A percentile compares a stretch with the other conserved stretches of the same genome.
Evolutionary conservation across 1,139 yeast genomes (phyloP).

Genomic region (Geotrichum macrosporum): DNA sequence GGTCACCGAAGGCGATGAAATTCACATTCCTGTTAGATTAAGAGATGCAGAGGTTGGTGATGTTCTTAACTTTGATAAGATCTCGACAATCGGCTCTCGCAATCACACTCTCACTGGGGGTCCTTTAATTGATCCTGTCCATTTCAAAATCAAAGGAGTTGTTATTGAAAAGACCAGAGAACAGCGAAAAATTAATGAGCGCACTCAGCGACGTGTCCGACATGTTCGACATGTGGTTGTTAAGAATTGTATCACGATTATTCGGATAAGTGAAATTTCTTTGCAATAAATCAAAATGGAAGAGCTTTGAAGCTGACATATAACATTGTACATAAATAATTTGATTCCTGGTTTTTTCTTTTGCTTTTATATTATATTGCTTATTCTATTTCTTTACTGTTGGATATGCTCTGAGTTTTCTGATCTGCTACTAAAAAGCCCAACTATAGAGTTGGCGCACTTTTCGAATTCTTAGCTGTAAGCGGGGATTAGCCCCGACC

Average conservation of each 20-base stretch:
- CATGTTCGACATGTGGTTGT: constrained; percentile 72
- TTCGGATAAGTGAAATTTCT: constrained; percentile 63
- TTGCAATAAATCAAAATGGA: constrained; percentile 24
- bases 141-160: constrained; percentile 65
- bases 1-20: constrained; percentile 85
- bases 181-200: constrained; percentile 64
- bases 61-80: constrained; percentile 62
- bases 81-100: constrained; percentile 79
- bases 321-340: constrained; percentile 2
- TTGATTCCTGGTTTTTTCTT: no score
- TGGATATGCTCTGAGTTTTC: no score
- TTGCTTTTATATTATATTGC: no score
- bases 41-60: constrained; percentile 80
- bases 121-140: constrained; percentile 47
- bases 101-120: constrained; percentile 63
- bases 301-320: not conserved
- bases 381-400: no score
- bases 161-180: constrained; percentile 84
- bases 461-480: no score
- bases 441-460: no score
- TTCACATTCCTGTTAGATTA: constrained; percentile 71
- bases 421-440: no score
- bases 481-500: no score
- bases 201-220: constrained; percentile 76
- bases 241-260: constrained; percentile 75